A percentile compares a stretch with the other conserved stretches of the same genome.
These are phyloP conservation scores for Penicillium oxalicum DNA, from an alignment of 2,329 filamentous ascomycete genomes.

Conservation along the genomic window DNA sequence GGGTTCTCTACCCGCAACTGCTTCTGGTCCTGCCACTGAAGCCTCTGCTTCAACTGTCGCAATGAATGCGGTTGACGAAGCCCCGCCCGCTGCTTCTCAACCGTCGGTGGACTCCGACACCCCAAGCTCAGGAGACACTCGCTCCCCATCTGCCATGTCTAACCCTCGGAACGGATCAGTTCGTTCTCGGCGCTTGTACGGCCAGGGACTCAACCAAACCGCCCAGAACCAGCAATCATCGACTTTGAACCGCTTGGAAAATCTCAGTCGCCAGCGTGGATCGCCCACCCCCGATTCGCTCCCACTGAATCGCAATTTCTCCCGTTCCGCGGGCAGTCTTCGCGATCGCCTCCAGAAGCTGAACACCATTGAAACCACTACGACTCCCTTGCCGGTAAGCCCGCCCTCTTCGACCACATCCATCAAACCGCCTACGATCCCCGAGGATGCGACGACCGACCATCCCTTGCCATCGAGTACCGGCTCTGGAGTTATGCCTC, in stretches of 20 bases:
- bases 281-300: slow-evolving; percentile 48
- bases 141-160: slow-evolving; percentile 24
- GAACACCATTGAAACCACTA: slow-evolving; percentile 21
- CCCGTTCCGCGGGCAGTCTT: slow-evolving; percentile 62
- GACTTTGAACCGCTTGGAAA: slow-evolving; percentile 72
- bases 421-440: slow-evolving; percentile 31
- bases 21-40: slow-evolving; percentile 62
- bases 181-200: slow-evolving; percentile 71
- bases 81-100: slow-evolving; percentile 43
- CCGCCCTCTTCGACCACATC: slow-evolving; percentile 39
- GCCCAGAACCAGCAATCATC: slow-evolving; percentile 74
- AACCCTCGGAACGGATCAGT: slow-evolving; percentile 60
- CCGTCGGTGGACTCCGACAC: slow-evolving; percentile 17
- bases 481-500: slow-evolving; percentile 44
- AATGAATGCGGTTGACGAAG: slow-evolving; percentile 69
- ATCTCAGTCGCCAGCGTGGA: slow-evolving; percentile 59
- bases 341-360: slow-evolving; percentile 43
- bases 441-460: slow-evolving; percentile 29
- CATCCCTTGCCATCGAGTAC: slow-evolving; percentile 27
- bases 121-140: slow-evolving; percentile 14
- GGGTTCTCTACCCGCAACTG: slow-evolving; percentile 68
- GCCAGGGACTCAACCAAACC: slow-evolving; percentile 72
- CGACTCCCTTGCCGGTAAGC: slow-evolving; percentile 30
- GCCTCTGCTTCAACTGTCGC: slow-evolving; percentile 77
- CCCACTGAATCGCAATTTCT: slow-evolving; percentile 42